Conservation (phyloP, 1,139 yeast species). For the Nakaseomyces glabratus region DNA sequence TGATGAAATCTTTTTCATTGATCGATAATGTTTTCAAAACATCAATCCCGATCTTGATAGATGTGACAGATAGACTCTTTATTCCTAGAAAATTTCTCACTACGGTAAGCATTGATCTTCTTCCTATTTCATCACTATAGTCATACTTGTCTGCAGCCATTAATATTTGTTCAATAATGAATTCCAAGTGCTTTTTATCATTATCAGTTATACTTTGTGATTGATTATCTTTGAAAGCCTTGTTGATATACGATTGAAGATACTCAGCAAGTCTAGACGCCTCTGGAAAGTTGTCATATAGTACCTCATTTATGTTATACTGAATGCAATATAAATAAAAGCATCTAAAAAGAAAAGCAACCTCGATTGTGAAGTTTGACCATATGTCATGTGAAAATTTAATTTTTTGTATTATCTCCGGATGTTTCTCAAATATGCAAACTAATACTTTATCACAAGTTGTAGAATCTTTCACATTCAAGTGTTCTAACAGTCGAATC, state of each 20-base stretch:
- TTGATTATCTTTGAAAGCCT: slow-evolving; percentile 36
- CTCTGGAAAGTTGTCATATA: slow-evolving; percentile 75
- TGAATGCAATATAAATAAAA: slow-evolving; percentile 57
- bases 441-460: slow-evolving; percentile 61
- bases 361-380: slow-evolving; percentile 64
- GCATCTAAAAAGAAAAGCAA: slow-evolving; percentile 61
- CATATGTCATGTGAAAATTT: slow-evolving; percentile 55
- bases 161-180: slow-evolving; percentile 66
- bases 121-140: slow-evolving; percentile 84
- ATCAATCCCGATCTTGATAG: slow-evolving; percentile 50
- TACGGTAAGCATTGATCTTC: slow-evolving; percentile 69
- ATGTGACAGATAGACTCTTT: slow-evolving; percentile 40
- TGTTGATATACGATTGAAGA: slow-evolving; percentile 34
- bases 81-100: slow-evolving; percentile 54
- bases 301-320: slow-evolving; percentile 43
- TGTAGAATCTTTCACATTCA: slow-evolving; percentile 58
- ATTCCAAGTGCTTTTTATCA: slow-evolving; percentile 55
- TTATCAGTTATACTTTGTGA: slow-evolving; percentile 20
- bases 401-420: slow-evolving; percentile 51
- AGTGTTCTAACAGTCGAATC: slow-evolving; percentile 56
- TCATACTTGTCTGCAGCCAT: slow-evolving; percentile 65
- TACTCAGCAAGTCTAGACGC: slow-evolving; percentile 54
- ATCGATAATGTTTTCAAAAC: slow-evolving; percentile 65
- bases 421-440: slow-evolving; percentile 51
- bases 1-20: slow-evolving; percentile 74